Base-by-base conservation (phyloP, 2,329 filamentous ascomycete genomes). In the Rhynchosporium secalis region DNA sequence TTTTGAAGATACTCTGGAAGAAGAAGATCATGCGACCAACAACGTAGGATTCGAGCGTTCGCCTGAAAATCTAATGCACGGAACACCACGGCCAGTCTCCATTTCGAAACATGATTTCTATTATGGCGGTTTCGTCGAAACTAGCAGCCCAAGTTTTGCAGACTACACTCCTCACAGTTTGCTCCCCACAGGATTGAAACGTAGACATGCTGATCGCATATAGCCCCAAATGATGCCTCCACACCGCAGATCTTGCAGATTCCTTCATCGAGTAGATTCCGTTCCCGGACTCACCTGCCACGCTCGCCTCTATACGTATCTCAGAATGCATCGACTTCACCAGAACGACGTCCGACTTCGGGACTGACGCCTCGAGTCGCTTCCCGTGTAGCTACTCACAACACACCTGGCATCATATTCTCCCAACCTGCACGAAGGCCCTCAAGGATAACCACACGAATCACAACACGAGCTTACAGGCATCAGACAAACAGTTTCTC, bases 401-500 rank as follows among this genome's bases (percentile, higher is more conserved):
- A 70, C n/a, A 67, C 62, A 3, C 69, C 71, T n/a, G 70, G 70
- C 15, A 67, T 73, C 13, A 64, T 75, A 4, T 74, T 73, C 49
- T 57, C 72, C 12, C 67, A 69, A n/a, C 73, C 73, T 36, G 64
- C 72, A 36, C 63, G 73, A 54, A 65, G 70, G 55, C 66, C 64
- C 43, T 60, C 65, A 9, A 29, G 47, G 61, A 58, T 36, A 9
- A 52, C 64, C 13, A 65, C 65, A 15, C 29, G 36, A 60, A 57
- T 41, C 6, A 57, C 64, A 13, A 66, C 64, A n/a, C 72, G 68
- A 13, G 65, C 51, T 12, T 72, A 74, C 41, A 72, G 72, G 62
- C 74, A 72, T 56, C 74, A 75, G 59, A 74, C 72, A 13, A 71
- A 75, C 38, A 75, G 71, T 54, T 75, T 74, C 60, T 74, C 74